Base-by-base conservation (phyloP, 2,329 filamentous ascomycete genomes). In the Coniochaeta sp. region DNA sequence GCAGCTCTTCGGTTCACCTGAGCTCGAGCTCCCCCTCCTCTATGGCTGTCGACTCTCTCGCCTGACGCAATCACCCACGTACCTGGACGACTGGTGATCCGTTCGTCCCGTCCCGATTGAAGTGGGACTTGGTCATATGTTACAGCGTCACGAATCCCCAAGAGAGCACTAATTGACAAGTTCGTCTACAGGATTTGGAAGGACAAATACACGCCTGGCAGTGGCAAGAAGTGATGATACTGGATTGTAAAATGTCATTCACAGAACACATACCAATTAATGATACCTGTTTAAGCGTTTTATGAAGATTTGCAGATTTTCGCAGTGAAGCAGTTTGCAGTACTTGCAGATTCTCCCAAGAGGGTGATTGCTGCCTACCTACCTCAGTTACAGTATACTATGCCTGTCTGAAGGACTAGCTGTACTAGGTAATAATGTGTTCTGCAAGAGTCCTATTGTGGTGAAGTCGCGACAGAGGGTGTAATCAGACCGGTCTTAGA, bases 181-280 rank as follows among this genome's bases (percentile, higher is more conserved):
- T 33, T 62, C 19, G 28, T 36, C 56, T 58, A 67, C 71, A 96
- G 91, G 93, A 97, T 98, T 71, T 97, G 93, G 91, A 98, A 98
- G 74, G 92, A 96, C 64, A 98, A 98, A 77, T 97, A 98, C 77
- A 83, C 83, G 68, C 79, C 82, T 36, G 76, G 68, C 58, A 75
- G 72, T 62, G 71, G 70, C 64, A 76, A 81, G 70, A 77, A 80
- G 65, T 47, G 43, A 47, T 12, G 44, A 38, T 40, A 22, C 31
- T 14, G 43, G 38, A 22, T 14, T 24, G 43, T 47, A 47, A 43
- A 8, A 24, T 47, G n/a, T 4, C 24, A 47, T 24, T 24, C 16
- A 19, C 43, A 47, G 19, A 47, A 11, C 19, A 24, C 19, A 47
- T 47, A n/a, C n/a, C n/a, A 24, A 14, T 47, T 47, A 47, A 24